A percentile compares a stretch with the other conserved stretches of the same genome.
phyloP scores from a whole-genome alignment of 2,329 filamentous ascomycete species.

The Epichloe gansuensis region DNA sequence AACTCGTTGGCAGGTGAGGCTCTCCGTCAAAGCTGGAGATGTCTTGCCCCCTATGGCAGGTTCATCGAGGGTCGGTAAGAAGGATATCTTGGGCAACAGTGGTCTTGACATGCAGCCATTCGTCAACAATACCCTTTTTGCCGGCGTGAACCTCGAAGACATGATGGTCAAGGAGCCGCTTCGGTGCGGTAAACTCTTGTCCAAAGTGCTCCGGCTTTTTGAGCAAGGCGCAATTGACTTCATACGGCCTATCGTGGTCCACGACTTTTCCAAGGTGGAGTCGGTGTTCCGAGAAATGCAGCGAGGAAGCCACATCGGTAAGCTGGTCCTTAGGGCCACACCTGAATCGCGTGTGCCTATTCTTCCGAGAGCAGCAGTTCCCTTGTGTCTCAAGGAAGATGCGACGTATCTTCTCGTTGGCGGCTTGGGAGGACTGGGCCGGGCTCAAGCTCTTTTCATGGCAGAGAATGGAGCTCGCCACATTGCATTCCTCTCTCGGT shows the following conservation, averaged over 20 bases:
- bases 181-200: not conserved
- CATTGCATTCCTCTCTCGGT: not conserved
- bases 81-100: constrained; percentile 15
- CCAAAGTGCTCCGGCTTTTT: not conserved
- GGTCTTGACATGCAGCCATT: constrained; percentile 16
- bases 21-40: constrained; percentile 14
- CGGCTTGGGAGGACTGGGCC: not conserved
- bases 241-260: not conserved
- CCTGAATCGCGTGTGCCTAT: not conserved
- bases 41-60: constrained; percentile 16
- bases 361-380: not conserved
- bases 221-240: not conserved
- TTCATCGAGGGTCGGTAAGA: constrained; percentile 20
- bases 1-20: constrained; percentile 3
- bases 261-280: constrained; percentile 12
- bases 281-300: constrained; percentile 25
- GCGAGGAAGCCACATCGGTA: constrained; percentile 24
- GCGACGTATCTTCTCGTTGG: not conserved
- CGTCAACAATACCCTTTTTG: not conserved
- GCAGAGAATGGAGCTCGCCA: not conserved
- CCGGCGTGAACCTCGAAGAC: constrained; percentile 3
- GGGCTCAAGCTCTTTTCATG: not conserved
- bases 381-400: not conserved
- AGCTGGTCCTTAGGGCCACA: constrained; percentile 18
- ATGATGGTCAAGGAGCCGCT: not conserved